These are phyloP conservation scores for Darksidea phi DNA, from an alignment of 495 filamentous ascomycete species.

Conservation along the genomic window DNA sequence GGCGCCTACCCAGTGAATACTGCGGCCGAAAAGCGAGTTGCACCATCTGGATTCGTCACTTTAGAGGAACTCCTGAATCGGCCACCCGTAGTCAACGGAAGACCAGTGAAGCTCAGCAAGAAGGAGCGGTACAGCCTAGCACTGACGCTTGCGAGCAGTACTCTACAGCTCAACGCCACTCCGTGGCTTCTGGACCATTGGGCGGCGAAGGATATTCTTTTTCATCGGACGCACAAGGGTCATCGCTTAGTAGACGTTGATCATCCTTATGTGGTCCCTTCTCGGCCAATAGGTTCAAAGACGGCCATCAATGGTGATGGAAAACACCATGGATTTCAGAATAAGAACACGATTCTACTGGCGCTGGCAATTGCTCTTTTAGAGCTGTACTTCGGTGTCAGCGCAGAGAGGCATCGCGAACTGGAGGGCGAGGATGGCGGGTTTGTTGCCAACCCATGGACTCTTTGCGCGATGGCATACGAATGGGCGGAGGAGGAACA, in stretches of 20 bases:
- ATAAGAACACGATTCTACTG: conserved; percentile 37
- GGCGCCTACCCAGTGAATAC: conserved; percentile 22
- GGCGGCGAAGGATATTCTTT: conserved; percentile 29
- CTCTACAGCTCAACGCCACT: conserved; percentile 34
- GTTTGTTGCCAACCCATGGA: conserved; percentile 31
- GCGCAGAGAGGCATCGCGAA: conserved; percentile 27
- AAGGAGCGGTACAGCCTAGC: conserved; percentile 34
- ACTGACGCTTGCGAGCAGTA: conserved; percentile 28
- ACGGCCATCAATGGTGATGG: neutral
- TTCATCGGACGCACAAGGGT: conserved; percentile 20
- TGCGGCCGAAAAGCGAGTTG: conserved; percentile 2
- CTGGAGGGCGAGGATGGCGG: neutral
- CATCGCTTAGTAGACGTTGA: conserved; percentile 29
- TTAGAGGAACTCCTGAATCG: conserved; percentile 26
- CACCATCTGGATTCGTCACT: conserved; percentile 15
- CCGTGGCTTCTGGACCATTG: conserved; percentile 34
- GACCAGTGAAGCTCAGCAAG: conserved; percentile 30
- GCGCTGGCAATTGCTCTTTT: conserved; percentile 32
- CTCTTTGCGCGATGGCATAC: conserved; percentile 30
- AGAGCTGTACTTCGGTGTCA: conserved; percentile 35
- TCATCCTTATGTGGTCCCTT: conserved; percentile 26
- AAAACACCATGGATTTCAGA: conserved; percentile 27
- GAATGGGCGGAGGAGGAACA: conserved; percentile 34
- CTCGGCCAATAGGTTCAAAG: neutral
- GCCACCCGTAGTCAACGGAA: conserved; percentile 27